Evolutionary conservation across 345 rosid species (phyloP).

Genomic region (Gossypium arboreum): DNA sequence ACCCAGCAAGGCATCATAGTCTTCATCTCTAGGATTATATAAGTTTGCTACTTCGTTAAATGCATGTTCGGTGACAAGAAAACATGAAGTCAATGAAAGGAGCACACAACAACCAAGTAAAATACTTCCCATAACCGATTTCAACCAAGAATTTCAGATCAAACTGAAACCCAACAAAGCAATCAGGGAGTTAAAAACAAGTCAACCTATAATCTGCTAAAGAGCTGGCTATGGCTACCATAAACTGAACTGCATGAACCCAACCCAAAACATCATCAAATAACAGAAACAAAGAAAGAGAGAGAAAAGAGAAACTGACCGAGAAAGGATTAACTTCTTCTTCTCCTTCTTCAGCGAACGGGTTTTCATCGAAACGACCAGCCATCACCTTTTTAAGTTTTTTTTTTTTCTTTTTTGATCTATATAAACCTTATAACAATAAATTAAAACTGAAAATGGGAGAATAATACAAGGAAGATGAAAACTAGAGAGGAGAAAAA

Average conservation of each 20-base stretch:
- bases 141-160: conserved; percentile 3
- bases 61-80: not conserved
- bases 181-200: not conserved
- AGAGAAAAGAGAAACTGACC: conserved; percentile 39
- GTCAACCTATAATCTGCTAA: too few relatives aligned
- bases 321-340: conserved; percentile 91
- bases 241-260: conserved; percentile 9
- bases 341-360: conserved; percentile 72
- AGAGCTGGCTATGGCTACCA: conserved; percentile 9
- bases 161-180: not conserved
- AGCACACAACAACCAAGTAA: conserved; percentile 3
- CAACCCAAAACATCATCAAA: not conserved
- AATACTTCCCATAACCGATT: not conserved
- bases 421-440: not conserved
- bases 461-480: not conserved
- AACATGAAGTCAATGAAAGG: not conserved
- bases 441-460: not conserved
- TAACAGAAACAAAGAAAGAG: not conserved
- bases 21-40: not conserved
- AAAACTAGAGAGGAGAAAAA: not conserved
- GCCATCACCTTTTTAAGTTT: conserved; percentile 44
- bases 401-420: not conserved
- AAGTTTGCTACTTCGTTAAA: not conserved
- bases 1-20: too few relatives aligned
- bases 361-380: conserved; percentile 75